These are phyloP conservation scores for Torulaspora maleeae DNA, from an alignment of 805 yeast species.

Conservation along the genomic window DNA sequence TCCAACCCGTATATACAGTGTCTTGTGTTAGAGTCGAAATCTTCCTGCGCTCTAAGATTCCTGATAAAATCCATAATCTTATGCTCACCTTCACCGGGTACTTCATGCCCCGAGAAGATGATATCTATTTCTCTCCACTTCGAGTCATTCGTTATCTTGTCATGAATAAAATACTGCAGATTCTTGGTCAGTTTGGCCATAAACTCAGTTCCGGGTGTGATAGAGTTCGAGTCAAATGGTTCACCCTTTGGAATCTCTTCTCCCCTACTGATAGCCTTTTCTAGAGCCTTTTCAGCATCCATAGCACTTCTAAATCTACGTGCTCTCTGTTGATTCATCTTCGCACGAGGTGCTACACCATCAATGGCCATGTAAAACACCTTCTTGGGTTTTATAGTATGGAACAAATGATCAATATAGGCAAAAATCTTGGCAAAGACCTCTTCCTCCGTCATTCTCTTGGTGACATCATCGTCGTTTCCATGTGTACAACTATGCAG, in stretches of 20 bases:
- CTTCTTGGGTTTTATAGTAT: conserved; percentile 78
- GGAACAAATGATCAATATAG: conserved; percentile 89
- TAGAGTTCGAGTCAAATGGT: conserved; percentile 86
- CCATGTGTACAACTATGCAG: conserved; percentile 90
- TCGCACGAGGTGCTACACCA: conserved; percentile 98
- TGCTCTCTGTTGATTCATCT: conserved; percentile 96
- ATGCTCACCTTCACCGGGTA: conserved; percentile 98
- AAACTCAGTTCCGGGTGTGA: conserved; percentile 95
- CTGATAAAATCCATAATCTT: conserved; percentile 92
- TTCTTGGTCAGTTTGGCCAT: conserved; percentile 84
- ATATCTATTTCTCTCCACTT: conserved; percentile 78
- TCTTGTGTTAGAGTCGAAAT: conserved; percentile 72
- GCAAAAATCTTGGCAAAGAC: conserved; percentile 90
- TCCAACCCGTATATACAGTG: conserved; percentile 95
- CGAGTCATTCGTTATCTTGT: conserved; percentile 79
- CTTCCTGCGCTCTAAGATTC: conserved; percentile 64
- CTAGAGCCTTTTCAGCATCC: conserved; percentile 78
- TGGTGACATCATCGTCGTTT: conserved; percentile 58
- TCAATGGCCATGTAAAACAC: conserved; percentile 95
- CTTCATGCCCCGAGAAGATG: conserved; percentile 87
- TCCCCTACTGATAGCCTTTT: conserved; percentile 70
- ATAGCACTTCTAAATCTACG: conserved; percentile 91
- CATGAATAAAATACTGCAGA: conserved; percentile 80
- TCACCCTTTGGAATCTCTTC: conserved; percentile 68
- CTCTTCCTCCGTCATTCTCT: conserved; percentile 77